Conservation (phyloP, 78 protist genomes). For the Tieghemostelium lacteum region DNA sequence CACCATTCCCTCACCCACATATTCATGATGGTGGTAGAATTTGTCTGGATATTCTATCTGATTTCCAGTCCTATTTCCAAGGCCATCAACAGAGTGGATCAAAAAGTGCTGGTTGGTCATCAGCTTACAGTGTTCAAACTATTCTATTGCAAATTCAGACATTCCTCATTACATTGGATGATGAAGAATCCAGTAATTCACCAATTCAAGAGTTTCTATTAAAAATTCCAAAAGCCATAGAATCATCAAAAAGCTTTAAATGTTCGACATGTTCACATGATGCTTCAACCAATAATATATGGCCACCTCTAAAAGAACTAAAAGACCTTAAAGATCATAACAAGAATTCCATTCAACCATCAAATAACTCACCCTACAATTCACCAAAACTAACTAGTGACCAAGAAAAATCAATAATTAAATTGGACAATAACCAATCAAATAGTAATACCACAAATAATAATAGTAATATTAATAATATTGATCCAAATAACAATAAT, state of each 20-base stretch:
- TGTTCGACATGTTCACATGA: constrained; percentile 63
- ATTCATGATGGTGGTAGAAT: constrained; percentile 75
- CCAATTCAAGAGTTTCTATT: constrained; percentile 32
- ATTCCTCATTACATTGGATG: constrained; percentile 58
- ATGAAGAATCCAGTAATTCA: constrained; percentile 11
- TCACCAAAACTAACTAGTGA: not conserved
- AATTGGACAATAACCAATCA: not conserved
- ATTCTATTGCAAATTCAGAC: constrained; percentile 78
- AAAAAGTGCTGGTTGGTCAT: constrained; percentile 71
- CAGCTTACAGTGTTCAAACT: constrained; percentile 77
- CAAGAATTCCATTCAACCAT: no score
- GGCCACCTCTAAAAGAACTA: constrained; percentile 27
- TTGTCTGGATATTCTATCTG: constrained; percentile 73
- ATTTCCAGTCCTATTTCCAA: constrained; percentile 74
- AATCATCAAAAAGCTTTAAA: constrained; percentile 15
- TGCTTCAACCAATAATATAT: constrained; percentile 3
- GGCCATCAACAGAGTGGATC: constrained; percentile 26
- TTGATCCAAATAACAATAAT: not conserved
- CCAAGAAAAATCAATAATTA: not conserved
- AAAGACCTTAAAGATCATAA: not conserved
- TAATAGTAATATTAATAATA: not conserved
- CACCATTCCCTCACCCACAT: constrained; percentile 79
- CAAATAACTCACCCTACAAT: not conserved
- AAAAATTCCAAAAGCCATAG: constrained; percentile 77
- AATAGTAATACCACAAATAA: not conserved